Evolutionary conservation across 179 eudicot genomes (phyloP), one percentile per base, ranked within the genome.

Genomic region (Beta corolliflora): DNA sequence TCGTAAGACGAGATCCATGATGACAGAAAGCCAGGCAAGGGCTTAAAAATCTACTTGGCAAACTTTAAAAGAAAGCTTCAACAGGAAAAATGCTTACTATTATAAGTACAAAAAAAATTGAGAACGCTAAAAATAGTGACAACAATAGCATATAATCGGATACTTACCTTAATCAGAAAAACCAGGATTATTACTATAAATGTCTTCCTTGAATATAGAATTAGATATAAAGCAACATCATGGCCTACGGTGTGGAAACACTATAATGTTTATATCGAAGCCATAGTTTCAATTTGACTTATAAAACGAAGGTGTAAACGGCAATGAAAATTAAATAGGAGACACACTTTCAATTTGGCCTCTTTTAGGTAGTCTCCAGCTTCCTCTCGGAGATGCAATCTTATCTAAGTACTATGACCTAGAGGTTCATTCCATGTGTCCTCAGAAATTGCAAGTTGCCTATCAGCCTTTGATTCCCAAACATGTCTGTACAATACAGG

Each of bases 341-440:
- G 59, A 81, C 88, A 29, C 65, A 95, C 99, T 90, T 94, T 96
- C 82, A 94, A 75, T 88, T 96, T 96, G 84, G 84, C 80, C 83
- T 94, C 97, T 55, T 96, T 98, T 54, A 93, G 56, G 85, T 96
- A 96, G 79, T 96, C 99, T 77, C 93, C 93, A 74, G 99, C 99
- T 86, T 29, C 31, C 2, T 29, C 31, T 29, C 2, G 31, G 31
- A 29, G 31, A 29, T 29, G 31, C 2, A 29, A 29, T 29, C 31
- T 29, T 29, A 29, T 29, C 31, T 29, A 0, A 1, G 31, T 29
- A 29, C 31, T 0, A 29, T 1, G 31, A 29, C 31, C 31, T 29
- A 29, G 31, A 29, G 31, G 1, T 29, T 29, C 31, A 29, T 29
- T 29, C 31, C 31, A 29, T 29, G 31, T 29, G 31, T 29, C 31